Percentiles rank a stretch among this genome's conserved stretches.
Conservation (phyloP, 805 yeast genomes). For the Lachancea thermotolerans region DNA sequence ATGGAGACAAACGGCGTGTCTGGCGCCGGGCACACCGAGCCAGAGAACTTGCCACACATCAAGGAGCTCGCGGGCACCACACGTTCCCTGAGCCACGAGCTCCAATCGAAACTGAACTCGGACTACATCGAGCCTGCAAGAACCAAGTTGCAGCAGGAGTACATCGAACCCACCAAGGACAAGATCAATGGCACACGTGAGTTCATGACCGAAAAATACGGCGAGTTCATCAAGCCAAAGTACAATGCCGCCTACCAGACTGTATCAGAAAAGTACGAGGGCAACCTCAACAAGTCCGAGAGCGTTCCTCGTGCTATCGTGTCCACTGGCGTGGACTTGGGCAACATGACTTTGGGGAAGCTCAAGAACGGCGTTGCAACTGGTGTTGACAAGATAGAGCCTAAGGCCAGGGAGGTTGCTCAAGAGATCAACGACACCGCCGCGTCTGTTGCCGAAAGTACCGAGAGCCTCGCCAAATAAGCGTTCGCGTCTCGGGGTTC, state of each 20-base stretch:
- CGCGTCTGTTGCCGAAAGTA: constrained; percentile 2
- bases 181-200: constrained; percentile 19
- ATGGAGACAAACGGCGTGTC: constrained; percentile 4
- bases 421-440: constrained; percentile 6
- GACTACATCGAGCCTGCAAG: constrained; percentile 22
- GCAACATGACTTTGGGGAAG: constrained; percentile 24
- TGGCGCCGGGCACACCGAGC: constrained; percentile 3
- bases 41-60: constrained; percentile 18
- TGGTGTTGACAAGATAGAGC: constrained; percentile 8
- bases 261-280: constrained; percentile 25
- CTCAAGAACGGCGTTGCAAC: constrained; percentile 14
- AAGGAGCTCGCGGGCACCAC: constrained; percentile 27
- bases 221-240: constrained; percentile 18
- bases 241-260: constrained; percentile 24
- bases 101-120: constrained; percentile 19
- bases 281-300: constrained; percentile 23
- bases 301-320: constrained; percentile 30
- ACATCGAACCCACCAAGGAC: constrained; percentile 16
- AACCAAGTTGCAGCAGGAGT: constrained; percentile 10
- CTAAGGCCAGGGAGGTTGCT: constrained; percentile 5
- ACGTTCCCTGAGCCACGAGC: constrained; percentile 19
- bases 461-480: constrained; percentile 2
- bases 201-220: constrained; percentile 21
- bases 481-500: background rate
- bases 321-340: constrained; percentile 28